Base-by-base conservation (phyloP, 371 early-diverging fungal species). In the Mortierella sp. region DNA sequence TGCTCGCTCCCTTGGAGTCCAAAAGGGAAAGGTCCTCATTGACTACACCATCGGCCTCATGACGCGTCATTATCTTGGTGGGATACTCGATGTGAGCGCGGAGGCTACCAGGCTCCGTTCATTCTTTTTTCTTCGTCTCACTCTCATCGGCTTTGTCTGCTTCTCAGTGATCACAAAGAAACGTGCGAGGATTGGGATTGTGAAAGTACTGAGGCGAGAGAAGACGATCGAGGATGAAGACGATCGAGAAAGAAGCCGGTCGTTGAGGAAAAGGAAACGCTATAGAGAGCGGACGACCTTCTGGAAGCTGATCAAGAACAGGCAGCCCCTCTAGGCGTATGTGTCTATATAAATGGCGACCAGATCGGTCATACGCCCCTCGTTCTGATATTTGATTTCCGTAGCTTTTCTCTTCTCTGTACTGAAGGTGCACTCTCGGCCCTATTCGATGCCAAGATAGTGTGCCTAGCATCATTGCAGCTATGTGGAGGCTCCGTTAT, bases 71-170 rank as follows among this genome's bases (percentile, higher is more conserved):
- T 86, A 89, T 7, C 76, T 87, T 27, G 91, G 91, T 52, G 86
- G 79, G 0, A 21, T 64, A 17, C 69, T 87, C n/a, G n/a, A 1
- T 85, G 93, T 37, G 89, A 87, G 60, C 72, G 83, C 3, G 71
- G 88, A 12, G 91, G 92, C 6, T 80, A 84, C 37, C 82, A 81
- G 43, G 89, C 90, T 0, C 93, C 94, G 1, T 93, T 93, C 59
- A 81, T 88, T 24, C n/a, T n/a, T 90, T 95, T 46, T 89, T 88
- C 37, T 83, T 83, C 46, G 79, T 80, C 2, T 95, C 26, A 84
- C 90, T 2, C 78, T 80, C 3, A 64, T 93, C 12, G 93, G 86
- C 58, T 80, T 88, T 56, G 55, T 72, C 0, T 83, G 85, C 80
- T 81, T 86, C 1, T 62, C 84, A 1, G 56, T 86, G 27, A 79